Evolutionary conservation across 179 eudicot genomes (phyloP).

Genomic region (Silene coronaria): DNA sequence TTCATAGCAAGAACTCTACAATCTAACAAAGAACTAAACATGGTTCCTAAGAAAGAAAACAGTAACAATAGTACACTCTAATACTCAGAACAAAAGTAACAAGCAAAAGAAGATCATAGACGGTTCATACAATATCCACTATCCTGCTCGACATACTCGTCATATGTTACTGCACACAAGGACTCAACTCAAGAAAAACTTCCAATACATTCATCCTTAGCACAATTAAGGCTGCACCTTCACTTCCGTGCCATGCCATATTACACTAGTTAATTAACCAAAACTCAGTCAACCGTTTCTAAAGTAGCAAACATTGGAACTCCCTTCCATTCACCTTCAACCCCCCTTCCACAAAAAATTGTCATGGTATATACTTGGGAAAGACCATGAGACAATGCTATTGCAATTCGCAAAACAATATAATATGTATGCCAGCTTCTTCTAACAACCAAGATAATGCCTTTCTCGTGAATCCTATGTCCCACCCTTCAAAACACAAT

Average conservation of each 20-base stretch:
- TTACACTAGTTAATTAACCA: neutral
- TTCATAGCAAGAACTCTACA: neutral
- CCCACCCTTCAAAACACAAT: neutral
- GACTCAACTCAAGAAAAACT: neutral
- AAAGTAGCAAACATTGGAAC: neutral
- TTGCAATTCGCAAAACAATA: neutral
- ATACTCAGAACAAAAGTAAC: neutral
- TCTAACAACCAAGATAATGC: neutral
- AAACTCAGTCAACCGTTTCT: neutral
- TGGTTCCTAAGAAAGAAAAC: neutral
- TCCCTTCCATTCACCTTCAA: neutral
- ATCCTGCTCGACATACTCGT: neutral
- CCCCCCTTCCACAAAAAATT: neutral
- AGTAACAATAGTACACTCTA: neutral
- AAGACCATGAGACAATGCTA: neutral
- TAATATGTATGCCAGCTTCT: too few species aligned
- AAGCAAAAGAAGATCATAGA: neutral
- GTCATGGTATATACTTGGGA: too few species aligned
- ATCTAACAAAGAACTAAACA: neutral
- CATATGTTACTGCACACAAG: neutral
- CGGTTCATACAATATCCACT: neutral
- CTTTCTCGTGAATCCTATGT: neutral
- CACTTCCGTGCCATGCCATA: neutral
- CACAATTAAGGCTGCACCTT: neutral
- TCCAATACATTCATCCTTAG: neutral